These are phyloP conservation scores for Pyrenopolyporus hunteri DNA, from an alignment of 495 filamentous ascomycete species.

Conservation along the genomic window DNA sequence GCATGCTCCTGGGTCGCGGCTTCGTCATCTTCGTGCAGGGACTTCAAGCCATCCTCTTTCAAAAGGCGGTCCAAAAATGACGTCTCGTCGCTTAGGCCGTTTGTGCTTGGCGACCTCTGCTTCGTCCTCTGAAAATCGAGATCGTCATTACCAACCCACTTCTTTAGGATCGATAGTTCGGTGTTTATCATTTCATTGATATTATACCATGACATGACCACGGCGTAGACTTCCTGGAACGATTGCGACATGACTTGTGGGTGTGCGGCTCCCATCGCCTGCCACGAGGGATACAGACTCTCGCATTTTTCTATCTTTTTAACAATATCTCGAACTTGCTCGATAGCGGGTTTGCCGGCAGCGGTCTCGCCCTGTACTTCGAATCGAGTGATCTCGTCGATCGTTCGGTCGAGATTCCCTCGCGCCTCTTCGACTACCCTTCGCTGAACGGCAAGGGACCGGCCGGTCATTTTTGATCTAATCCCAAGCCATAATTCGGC, in stretches of 20 bases:
- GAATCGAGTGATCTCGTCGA: constrained; percentile 90
- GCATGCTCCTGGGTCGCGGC: constrained; percentile 45
- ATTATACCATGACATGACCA: constrained; percentile 94
- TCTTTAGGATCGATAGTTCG: constrained; percentile 84
- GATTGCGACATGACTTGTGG: constrained; percentile 73
- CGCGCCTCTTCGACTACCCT: constrained; percentile 84
- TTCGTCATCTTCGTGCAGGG: constrained; percentile 75
- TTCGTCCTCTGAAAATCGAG: constrained; percentile 81
- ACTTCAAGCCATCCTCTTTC: constrained; percentile 94
- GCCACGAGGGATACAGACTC: constrained; percentile 78
- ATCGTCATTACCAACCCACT: constrained; percentile 95
- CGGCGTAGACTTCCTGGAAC: constrained; percentile 80
- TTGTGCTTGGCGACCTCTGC: constrained; percentile 58
- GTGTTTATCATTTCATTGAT: constrained; percentile 98
- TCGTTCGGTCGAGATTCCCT: constrained; percentile 65
- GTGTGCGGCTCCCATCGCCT: constrained; percentile 72
- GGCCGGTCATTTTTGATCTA: constrained; percentile 78
- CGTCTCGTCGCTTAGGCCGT: constrained; percentile 80
- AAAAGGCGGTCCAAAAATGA: constrained; percentile 97
- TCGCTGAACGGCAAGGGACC: constrained; percentile 80
- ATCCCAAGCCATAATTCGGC: constrained; percentile 91
- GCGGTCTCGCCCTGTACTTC: constrained; percentile 93
- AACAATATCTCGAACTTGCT: constrained; percentile 89
- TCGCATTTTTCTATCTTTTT: constrained; percentile 87
- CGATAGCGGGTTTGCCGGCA: constrained; percentile 80